Conservation (phyloP, 1,139 yeast genomes). For the Pichia terricola region DNA sequence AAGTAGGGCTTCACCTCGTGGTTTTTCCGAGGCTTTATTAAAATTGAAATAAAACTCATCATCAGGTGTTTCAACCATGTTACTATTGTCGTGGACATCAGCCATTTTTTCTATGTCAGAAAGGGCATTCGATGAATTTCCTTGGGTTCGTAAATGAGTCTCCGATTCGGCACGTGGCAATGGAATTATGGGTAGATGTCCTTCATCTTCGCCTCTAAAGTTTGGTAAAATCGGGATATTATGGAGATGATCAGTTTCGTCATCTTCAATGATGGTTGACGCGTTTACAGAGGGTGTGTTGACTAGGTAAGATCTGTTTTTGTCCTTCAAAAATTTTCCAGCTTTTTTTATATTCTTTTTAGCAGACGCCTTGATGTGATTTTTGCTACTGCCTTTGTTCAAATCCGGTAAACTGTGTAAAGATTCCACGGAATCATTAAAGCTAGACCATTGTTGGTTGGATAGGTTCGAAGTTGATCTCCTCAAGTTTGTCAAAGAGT, state of each 20-base stretch:
- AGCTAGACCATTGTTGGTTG: too few species aligned
- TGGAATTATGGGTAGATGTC: neutral
- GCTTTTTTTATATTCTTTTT: neutral
- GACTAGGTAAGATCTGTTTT: constrained; percentile 2
- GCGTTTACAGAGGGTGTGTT: neutral
- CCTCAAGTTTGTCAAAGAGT: too few species aligned
- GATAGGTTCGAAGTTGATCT: too few species aligned
- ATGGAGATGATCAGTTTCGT: constrained; percentile 14
- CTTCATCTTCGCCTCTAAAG: neutral
- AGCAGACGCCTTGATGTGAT: neutral
- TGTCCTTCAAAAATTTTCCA: constrained; percentile 1
- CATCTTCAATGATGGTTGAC: constrained; percentile 18
- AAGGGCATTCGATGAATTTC: neutral
- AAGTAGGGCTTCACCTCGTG: constrained; percentile 3
- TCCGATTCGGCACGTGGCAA: neutral
- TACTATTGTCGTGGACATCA: neutral
- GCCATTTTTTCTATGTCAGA: neutral
- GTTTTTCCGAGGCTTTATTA: constrained; percentile 15
- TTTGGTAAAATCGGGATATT: constrained; percentile 15
- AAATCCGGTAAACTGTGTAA: neutral
- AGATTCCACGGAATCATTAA: neutral
- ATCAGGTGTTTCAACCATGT: constrained; percentile 8
- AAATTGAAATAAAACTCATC: constrained; percentile 25
- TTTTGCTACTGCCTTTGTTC: neutral
- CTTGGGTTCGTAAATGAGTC: neutral